Conservation (phyloP, 257 asterid genomes). For the Solanum virginianum region DNA sequence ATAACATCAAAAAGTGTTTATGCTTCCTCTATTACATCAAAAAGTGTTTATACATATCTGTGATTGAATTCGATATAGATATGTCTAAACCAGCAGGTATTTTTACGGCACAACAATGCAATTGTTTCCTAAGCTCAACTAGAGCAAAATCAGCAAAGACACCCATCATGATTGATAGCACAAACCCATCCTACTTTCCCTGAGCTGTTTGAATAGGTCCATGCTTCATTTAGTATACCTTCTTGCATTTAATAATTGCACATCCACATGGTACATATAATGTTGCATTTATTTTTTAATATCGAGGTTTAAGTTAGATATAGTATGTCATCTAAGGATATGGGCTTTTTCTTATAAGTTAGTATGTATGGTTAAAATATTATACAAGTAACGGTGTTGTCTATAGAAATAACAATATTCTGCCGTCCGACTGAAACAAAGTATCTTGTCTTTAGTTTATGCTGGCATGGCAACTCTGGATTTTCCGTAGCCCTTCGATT, state of each 20-base stretch:
- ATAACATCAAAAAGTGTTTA: slow-evolving; percentile 19
- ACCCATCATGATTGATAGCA: too few species aligned
- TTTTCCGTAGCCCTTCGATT: not conserved
- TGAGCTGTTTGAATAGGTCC: too few species aligned
- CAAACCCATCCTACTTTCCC: too few species aligned
- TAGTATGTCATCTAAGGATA: not conserved
- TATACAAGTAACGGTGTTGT: not conserved
- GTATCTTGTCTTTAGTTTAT: not conserved
- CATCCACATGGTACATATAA: not conserved
- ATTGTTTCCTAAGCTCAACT: too few species aligned
- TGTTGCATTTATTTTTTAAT: not conserved
- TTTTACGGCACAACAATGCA: too few species aligned
- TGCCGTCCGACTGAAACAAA: not conserved
- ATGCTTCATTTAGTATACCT: too few species aligned
- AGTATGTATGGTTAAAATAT: not conserved
- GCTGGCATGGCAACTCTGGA: not conserved
- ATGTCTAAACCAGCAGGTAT: too few species aligned
- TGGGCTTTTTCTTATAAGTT: not conserved
- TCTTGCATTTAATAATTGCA: not conserved
- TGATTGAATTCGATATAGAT: too few species aligned
- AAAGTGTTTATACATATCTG: slow-evolving; percentile 15
- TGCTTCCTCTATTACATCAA: slow-evolving; percentile 14
- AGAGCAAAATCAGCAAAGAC: too few species aligned
- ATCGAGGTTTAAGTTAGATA: not conserved
- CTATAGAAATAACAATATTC: not conserved